Evolutionary conservation across 2,329 filamentous ascomycete genomes (phyloP), one percentile per base, ranked within the genome.

Genomic region (Pleomassaria siparia): DNA sequence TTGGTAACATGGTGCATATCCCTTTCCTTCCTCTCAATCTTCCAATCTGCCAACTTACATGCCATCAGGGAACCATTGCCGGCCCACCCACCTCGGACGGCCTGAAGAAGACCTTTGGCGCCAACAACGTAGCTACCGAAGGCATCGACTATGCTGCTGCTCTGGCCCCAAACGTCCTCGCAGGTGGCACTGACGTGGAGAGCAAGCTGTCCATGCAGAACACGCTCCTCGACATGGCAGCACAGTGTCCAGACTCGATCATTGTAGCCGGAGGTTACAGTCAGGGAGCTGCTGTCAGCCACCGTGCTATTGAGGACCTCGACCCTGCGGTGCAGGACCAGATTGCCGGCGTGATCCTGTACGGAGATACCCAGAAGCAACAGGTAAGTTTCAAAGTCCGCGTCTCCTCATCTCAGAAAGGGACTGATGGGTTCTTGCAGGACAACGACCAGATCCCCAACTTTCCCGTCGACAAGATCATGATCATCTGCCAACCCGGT

Each of bases 401-500:
- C 30, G 4, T 5, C 15, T 5, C 25, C 20, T 18, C 20, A 24
- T 11, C 29, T 26, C 25, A 35, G n/a, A 16, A 25, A 16, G 47
- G 47, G 25, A 26, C 6, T 6, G 12, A 6, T 28, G 12, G 7
- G 25, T 7, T 12, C 25, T 8, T 28, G 25, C 50, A 70, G 49
- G 63, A 73, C 39, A 68, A 71, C 9, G 62, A 66, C 25, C 69
- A 74, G 51, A 66, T 77, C n/a, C 53, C 67, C 5, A 56, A 62
- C 22, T 76, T 74, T 54, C 69, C 71, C n/a, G 55, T 65, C 40
- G 65, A 64, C 1, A 74, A 79, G 55, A 69, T 72, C 3, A 71
- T 77, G 55, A 75, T 78, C 16, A 74, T 76, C 29, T 82, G 80
- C 49, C 73, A 77, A 24, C 37, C 53, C 3, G 79, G 76, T 0